Percentiles rank a stretch among this genome's conserved stretches.
These are phyloP conservation scores for Phytophthora tubulina DNA, from an alignment of 352 stramenopile species.

Conservation along the genomic window DNA sequence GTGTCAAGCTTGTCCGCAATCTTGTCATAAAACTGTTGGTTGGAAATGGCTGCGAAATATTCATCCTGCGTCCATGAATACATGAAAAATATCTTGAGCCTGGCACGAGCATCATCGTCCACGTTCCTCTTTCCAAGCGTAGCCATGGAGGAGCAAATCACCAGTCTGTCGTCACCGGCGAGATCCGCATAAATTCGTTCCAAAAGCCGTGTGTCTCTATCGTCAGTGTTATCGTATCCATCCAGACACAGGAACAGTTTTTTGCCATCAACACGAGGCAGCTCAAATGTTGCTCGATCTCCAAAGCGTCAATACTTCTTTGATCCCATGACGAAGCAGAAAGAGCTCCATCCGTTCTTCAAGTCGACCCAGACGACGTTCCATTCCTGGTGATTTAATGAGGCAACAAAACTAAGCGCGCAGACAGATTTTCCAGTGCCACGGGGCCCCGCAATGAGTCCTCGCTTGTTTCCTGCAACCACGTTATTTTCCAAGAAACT, in stretches of 20 bases:
- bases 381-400: conserved; percentile 34
- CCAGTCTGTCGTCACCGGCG: conserved; percentile 3
- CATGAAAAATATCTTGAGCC: conserved; percentile 11
- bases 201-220: neutral
- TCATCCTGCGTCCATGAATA: conserved; percentile 26
- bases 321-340: neutral
- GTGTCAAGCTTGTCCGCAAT: conserved; percentile 14
- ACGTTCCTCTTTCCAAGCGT: conserved; percentile 12
- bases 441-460: conserved; percentile 30
- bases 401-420: conserved; percentile 26
- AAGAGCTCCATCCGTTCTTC: no score
- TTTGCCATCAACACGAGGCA: conserved; percentile 8
- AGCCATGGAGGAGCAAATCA: conserved; percentile 17
- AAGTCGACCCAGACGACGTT: conserved; percentile 34
- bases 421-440: conserved; percentile 33
- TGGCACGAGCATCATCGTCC: neutral
- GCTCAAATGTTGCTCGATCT: neutral
- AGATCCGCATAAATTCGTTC: neutral
- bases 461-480: conserved; percentile 18
- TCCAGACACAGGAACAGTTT: neutral
- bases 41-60: conserved; percentile 14
- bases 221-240: neutral
- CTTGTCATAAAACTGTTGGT: conserved; percentile 13
- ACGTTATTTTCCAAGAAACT: conserved; percentile 12
- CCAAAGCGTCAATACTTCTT: neutral